Evolutionary conservation across 169 alveolate species (phyloP), one percentile per base, ranked within the genome.

Genomic region (Plasmodium billcollinsi): DNA sequence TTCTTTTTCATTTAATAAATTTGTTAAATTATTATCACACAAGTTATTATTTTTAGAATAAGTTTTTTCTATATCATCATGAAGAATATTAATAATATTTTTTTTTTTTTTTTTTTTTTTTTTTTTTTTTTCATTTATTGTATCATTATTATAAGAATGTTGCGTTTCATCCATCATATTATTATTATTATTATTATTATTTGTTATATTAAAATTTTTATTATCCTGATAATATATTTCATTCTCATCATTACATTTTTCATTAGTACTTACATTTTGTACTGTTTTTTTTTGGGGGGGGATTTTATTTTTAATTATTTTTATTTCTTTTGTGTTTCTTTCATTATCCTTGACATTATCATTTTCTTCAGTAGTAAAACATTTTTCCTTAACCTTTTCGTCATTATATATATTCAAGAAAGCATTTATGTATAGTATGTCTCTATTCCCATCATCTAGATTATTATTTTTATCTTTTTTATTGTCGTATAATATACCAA

Each of bases 361-460:
- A 33, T 24, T 29, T 1, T 59, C 88, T 1, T 59, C 88, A 24
- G 45, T 52, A 8, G 66, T 29, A 39, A 6, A 43, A 45, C 50
- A 33, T 59, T 29, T 24, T 50, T 49, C 52, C 26, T 58, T 33
- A 18, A 33, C 18, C 2, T 43, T 52, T n/a, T 21, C 70, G 3
- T 39, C 52, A 45, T 66, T 78, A 67, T 65, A 66, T 9, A 78
- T 26, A 71, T 78, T 78, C 4, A 78, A 50, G 67, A 65, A 78
- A 14, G 89, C 89, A 50, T 78, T 78, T 33, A 66, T 65, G 43
- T 80, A 80, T 15, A 80, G 63, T 33, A 80, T 80, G n/a, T 80
- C 90, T 50, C 90, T 69, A 15, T 69, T 69, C 11, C 11, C 59
- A 47, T 71, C 43, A 62, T 49, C 21, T 3, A 14, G 58, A 26